Evolutionary conservation across 2,329 filamentous ascomycete species (phyloP).

Genomic region (Didymella glomerata): DNA sequence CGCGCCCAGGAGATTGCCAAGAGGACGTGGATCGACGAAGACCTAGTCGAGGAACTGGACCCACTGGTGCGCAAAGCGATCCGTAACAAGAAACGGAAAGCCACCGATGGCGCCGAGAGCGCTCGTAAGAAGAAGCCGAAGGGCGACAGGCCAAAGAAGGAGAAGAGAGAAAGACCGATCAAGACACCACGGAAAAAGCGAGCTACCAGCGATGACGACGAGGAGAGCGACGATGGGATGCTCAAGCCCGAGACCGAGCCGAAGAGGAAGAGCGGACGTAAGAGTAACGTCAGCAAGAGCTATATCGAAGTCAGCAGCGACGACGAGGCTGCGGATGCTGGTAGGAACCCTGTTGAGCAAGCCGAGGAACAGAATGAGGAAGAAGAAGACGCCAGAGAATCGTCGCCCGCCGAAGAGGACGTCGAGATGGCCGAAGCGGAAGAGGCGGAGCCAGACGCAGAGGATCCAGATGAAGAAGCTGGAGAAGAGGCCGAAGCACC

Average conservation of each 20-base stretch:
- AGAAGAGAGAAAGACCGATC: slow-evolving; percentile 38
- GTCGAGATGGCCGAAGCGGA: slow-evolving; percentile 40
- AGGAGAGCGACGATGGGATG: slow-evolving; percentile 41
- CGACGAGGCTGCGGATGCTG: slow-evolving; percentile 51
- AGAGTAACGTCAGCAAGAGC: slow-evolving; percentile 52
- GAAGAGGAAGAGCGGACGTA: slow-evolving; percentile 54
- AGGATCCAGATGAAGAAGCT: slow-evolving; percentile 24
- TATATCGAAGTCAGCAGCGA: slow-evolving; percentile 57
- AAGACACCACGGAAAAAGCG: slow-evolving; percentile 52
- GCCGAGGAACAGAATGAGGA: slow-evolving; percentile 26
- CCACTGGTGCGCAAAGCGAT: slow-evolving; percentile 74
- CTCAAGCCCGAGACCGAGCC: slow-evolving; percentile 51
- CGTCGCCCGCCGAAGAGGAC: slow-evolving; percentile 26
- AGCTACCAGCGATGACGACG: slow-evolving; percentile 43
- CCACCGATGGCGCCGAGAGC: slow-evolving; percentile 38
- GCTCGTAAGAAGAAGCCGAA: slow-evolving; percentile 47
- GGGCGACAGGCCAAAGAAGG: slow-evolving; percentile 40
- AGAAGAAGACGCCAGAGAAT: slow-evolving; percentile 22
- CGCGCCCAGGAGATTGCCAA: slow-evolving; percentile 85
- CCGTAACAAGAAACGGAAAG: slow-evolving; percentile 64
- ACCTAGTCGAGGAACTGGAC: slow-evolving; percentile 77
- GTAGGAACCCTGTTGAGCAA: slow-evolving; percentile 32
- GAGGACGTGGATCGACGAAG: slow-evolving; percentile 82
- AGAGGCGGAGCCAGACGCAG: slow-evolving; percentile 7
- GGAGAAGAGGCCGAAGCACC: slow-evolving; percentile 23